A percentile compares a stretch with the other conserved stretches of the same genome.
phyloP scores from a whole-genome alignment of 495 filamentous ascomycete genomes.

The Stereocaulon alpinum region DNA sequence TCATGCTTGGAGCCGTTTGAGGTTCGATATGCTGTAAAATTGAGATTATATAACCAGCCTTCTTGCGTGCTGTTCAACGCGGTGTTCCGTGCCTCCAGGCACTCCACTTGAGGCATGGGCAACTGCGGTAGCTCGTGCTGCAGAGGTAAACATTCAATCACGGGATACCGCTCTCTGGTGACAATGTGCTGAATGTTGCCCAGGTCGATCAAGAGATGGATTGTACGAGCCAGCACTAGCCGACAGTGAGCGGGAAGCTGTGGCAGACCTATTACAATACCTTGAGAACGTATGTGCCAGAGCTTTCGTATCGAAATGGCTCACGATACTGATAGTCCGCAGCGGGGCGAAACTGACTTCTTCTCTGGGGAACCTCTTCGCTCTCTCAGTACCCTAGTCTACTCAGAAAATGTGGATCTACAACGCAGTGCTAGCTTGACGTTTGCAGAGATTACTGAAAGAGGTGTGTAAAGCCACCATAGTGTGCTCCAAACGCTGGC shows the following conservation, averaged over 20 bases:
- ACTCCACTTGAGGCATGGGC: conserved; percentile 24
- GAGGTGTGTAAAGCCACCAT: conserved; percentile 52
- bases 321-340: conserved; percentile 23
- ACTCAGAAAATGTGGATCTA: conserved; percentile 96
- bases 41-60: neutral
- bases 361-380: conserved; percentile 94
- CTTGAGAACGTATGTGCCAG: conserved; percentile 73
- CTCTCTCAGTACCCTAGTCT: conserved; percentile 89
- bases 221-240: conserved; percentile 91
- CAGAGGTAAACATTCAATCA: conserved; percentile 8
- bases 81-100: conserved; percentile 6
- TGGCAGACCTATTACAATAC: conserved; percentile 88
- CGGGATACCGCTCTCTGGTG: neutral
- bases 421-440: conserved; percentile 96
- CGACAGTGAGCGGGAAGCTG: conserved; percentile 93
- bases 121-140: conserved; percentile 35
- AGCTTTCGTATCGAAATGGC: conserved; percentile 8
- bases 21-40: neutral
- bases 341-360: conserved; percentile 95
- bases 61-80: neutral
- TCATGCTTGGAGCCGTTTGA: neutral
- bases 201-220: conserved; percentile 82
- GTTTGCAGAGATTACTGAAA: conserved; percentile 96
- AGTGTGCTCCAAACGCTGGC: neutral
- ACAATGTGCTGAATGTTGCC: neutral